Conservation (phyloP, 768 basidiomycete species). For the Cantharellus cinnabarinus region DNA sequence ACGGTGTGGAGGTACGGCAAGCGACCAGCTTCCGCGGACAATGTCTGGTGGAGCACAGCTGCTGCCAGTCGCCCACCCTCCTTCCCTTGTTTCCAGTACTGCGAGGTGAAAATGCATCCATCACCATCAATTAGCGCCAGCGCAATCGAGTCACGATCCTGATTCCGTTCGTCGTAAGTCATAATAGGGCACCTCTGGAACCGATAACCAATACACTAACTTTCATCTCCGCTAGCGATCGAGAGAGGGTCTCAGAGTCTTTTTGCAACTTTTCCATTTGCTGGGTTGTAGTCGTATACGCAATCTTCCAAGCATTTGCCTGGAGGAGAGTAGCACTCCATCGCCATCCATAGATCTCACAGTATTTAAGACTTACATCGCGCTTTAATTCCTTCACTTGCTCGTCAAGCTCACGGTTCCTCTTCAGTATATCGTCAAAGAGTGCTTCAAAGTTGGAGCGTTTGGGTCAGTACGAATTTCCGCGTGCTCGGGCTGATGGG, state of each 20-base stretch:
- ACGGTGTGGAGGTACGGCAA: neutral
- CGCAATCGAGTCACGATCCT: neutral
- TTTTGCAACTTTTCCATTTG: neutral
- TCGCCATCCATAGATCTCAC: neutral
- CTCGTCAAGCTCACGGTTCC: neutral
- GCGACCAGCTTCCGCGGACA: neutral
- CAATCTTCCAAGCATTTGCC: neutral
- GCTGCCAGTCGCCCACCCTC: neutral
- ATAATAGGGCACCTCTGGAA: too few relatives aligned
- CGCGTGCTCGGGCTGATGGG: too few relatives aligned
- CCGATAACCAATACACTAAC: neutral
- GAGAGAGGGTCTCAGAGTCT: neutral
- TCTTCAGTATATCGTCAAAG: neutral
- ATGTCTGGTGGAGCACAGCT: neutral
- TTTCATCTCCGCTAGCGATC: neutral
- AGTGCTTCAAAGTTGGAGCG: neutral
- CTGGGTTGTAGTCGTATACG: neutral
- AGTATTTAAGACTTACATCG: neutral
- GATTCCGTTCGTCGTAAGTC: neutral
- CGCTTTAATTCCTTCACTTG: neutral
- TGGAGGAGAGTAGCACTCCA: neutral
- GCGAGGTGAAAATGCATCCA: neutral
- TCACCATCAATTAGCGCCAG: constrained; percentile 1
- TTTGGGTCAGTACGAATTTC: too few relatives aligned
- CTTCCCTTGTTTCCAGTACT: neutral